phyloP scores from a whole-genome alignment of 768 basidiomycete species.

The Naganishia randhawae region DNA sequence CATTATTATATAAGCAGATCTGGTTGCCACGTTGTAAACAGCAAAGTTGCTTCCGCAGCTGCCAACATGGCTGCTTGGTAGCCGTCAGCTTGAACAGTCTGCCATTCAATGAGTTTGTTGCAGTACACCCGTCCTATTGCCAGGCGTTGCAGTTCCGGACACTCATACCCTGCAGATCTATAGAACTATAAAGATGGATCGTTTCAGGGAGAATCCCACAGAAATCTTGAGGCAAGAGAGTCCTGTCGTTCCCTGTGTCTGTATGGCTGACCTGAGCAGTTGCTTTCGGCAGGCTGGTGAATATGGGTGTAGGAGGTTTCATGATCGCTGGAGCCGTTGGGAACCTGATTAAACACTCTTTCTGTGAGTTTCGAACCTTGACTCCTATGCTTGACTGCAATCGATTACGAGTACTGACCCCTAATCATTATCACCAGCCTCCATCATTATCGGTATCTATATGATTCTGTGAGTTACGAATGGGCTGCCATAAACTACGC shows the following conservation, averaged over 20 bases:
- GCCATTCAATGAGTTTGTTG: not conserved
- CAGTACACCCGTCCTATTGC: not conserved
- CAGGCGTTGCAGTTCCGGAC: not conserved
- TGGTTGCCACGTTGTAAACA: conserved; percentile 11
- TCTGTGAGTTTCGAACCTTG: conserved; percentile 30
- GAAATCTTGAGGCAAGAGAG: conserved; percentile 42
- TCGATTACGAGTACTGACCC: not conserved
- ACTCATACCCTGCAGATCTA: not conserved
- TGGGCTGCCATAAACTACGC: not conserved
- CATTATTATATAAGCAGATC: too few relatives aligned
- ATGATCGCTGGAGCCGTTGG: conserved; percentile 46
- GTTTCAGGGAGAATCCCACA: conserved; percentile 44
- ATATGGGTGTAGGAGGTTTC: conserved; percentile 47
- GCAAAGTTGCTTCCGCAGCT: conserved; percentile 10
- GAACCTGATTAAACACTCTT: conserved; percentile 46
- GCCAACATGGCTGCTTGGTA: conserved; percentile 2
- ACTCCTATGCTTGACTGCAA: not conserved
- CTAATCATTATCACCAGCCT: conserved; percentile 19
- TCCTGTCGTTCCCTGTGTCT: not conserved
- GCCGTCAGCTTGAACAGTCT: not conserved
- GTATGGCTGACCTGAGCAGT: not conserved
- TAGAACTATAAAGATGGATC: conserved; percentile 36
- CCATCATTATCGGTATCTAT: conserved; percentile 50
- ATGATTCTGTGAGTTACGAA: conserved; percentile 42
- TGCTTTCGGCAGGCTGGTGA: conserved; percentile 36